Base-by-base conservation (phyloP, 257 asterid genomes). In the Nicotiana obtusifolia region DNA sequence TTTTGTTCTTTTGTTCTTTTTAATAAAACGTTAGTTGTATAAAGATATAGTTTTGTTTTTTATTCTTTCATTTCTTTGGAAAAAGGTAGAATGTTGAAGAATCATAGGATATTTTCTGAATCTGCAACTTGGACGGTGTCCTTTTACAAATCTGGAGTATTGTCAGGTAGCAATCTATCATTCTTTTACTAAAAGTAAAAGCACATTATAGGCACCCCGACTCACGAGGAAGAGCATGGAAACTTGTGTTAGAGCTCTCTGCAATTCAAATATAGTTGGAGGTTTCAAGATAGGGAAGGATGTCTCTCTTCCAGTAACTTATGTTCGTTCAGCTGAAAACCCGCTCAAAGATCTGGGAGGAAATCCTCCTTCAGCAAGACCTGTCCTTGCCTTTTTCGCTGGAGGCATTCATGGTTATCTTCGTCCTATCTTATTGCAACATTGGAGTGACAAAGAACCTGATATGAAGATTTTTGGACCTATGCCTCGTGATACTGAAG, bases 341-440 rank as follows among this genome's bases (percentile, higher is more conserved):
- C 94, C 94, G 24, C 62, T 35, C 35, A 86, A 83, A 77, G 90
- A 91, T 84, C 66, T 85, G 15, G 94, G 87, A 78, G 92, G 94
- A 64, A 85, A 83, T 41, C 86, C 87, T 64, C 86, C 87, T 77
- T 86, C 91, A 17, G 73, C 86, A 26, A 85, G 91, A 77, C 83
- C 84, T 61, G 82, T 86, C 67, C 83, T 91, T 53, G 94, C 90
- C 64, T 91, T 91, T 87, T 91, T 89, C 61, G 94, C 96, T 61
- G 96, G 96, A 28, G 88, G 93, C 4, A 82, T 89, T 90, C 96
- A 91, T 47, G 96, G 96, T 75, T 83, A 88, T 60, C 89, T 91
- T 47, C 93, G 94, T 15, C 94, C 92, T 5, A 64, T 87, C 66
- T 87, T 91, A 76, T 85, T 91, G 14, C 83, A 89, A 15, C 80